Conservation (phyloP, 352 stramenopile species). For the Pythium monospermum region DNA sequence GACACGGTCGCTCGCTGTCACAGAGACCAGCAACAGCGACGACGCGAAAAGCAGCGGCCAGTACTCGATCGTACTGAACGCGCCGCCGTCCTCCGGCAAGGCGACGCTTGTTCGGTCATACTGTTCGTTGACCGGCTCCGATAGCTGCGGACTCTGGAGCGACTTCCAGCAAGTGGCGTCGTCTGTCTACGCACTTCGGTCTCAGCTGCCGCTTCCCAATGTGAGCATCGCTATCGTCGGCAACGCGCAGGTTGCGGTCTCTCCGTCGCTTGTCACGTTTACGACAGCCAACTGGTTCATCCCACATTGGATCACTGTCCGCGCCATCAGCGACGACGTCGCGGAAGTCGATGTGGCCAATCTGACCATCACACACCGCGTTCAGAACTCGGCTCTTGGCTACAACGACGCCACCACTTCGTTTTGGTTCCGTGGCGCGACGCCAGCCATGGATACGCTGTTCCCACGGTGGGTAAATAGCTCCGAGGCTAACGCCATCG, state of each 20-base stretch:
- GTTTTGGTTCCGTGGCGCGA: conserved; percentile 49
- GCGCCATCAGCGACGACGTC: conserved; percentile 40
- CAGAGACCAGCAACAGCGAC: conserved; percentile 26
- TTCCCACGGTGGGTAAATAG: conserved; percentile 27
- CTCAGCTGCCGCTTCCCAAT: conserved; percentile 15
- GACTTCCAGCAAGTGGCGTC: conserved; percentile 30
- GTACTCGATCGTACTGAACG: conserved; percentile 69
- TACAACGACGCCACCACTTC: conserved; percentile 42
- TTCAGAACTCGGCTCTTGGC: conserved; percentile 42
- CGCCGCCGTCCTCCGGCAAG: conserved; percentile 30
- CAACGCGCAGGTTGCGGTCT: conserved; percentile 42
- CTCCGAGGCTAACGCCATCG: conserved; percentile 18
- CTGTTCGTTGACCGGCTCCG: conserved; percentile 26
- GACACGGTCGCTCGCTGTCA: conserved; percentile 25
- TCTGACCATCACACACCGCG: conserved; percentile 43
- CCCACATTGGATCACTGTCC: conserved; percentile 45
- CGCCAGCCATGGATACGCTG: conserved; percentile 17
- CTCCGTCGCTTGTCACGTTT: conserved; percentile 59
- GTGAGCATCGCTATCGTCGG: conserved; percentile 56
- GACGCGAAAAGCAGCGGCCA: not conserved
- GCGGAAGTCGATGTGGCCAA: conserved; percentile 28
- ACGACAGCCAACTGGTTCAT: conserved; percentile 55
- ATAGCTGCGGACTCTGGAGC: conserved; percentile 45
- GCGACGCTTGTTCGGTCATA: conserved; percentile 20
- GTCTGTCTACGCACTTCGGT: conserved; percentile 25